Percentiles rank a stretch among this genome's conserved stretches.
Conservation (phyloP, 352 stramenopile species). For the Pythium sp. region DNA sequence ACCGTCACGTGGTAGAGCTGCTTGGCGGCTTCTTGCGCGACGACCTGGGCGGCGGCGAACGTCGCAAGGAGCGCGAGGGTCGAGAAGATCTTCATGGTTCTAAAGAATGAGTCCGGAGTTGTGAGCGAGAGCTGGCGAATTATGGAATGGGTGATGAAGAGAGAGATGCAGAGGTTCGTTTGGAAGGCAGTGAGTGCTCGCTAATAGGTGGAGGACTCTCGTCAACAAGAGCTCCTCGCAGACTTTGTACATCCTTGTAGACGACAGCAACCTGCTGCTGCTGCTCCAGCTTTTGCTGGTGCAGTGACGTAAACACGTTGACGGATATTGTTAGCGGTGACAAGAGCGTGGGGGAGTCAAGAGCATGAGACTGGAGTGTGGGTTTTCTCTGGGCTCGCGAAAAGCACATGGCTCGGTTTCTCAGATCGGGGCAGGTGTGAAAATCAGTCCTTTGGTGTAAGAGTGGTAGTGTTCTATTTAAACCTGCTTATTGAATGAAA, state of each 20-base stretch:
- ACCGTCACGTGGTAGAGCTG: constrained; percentile 31
- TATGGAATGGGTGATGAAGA: neutral
- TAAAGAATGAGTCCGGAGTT: neutral
- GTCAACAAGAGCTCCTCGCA: neutral
- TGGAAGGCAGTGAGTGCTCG: no score
- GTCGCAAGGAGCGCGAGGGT: constrained; percentile 18
- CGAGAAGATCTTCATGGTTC: constrained; percentile 26
- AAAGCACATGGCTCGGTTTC: neutral
- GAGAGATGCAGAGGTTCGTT: neutral
- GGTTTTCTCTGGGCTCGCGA: no score
- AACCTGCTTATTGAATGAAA: no score
- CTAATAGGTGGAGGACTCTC: no score
- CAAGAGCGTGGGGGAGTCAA: neutral
- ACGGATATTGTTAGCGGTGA: neutral
- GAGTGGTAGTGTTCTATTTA: no score
- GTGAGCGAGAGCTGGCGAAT: neutral
- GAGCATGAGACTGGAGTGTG: no score
- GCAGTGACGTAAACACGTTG: neutral
- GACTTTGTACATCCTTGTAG: neutral
- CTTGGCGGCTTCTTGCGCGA: constrained; percentile 25
- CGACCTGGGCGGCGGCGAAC: constrained; percentile 16
- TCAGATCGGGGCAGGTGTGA: neutral
- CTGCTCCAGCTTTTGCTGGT: neutral
- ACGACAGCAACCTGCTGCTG: neutral
- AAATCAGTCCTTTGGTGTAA: neutral